A percentile compares a stretch with the other conserved stretches of the same genome.
These are phyloP conservation scores for Plenodomus biglobosus DNA, from an alignment of 2,329 filamentous ascomycete genomes.

Conservation along the genomic window DNA sequence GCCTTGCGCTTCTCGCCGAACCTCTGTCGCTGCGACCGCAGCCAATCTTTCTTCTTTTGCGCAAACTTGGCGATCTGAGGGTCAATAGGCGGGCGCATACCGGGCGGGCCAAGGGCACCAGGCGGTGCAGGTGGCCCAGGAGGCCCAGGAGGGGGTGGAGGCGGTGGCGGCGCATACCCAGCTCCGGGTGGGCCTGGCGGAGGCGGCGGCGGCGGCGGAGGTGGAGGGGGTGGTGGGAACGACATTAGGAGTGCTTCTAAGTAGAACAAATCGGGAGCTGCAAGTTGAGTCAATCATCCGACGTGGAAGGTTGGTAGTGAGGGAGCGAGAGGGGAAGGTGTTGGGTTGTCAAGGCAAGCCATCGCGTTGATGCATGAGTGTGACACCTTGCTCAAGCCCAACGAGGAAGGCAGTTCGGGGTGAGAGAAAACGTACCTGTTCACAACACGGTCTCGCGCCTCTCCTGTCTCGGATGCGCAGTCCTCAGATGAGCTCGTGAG, in stretches of 20 bases:
- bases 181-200: slow-evolving; percentile 31
- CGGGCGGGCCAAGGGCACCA: slow-evolving; percentile 56
- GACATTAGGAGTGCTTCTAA: slow-evolving; percentile 21
- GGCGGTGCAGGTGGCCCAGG: slow-evolving; percentile 56
- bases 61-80: slow-evolving; percentile 91
- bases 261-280: neutral
- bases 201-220: slow-evolving; percentile 27
- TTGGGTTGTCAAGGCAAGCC: neutral
- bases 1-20: slow-evolving; percentile 97
- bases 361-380: neutral
- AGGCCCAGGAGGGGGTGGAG: slow-evolving; percentile 58
- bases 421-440: neutral
- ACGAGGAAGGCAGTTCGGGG: too few relatives aligned
- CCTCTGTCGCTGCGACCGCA: slow-evolving; percentile 83
- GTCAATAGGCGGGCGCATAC: slow-evolving; percentile 74
- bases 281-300: neutral
- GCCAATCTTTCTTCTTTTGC: slow-evolving; percentile 99
- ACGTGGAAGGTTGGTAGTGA: neutral
- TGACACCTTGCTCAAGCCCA: neutral
- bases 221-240: slow-evolving; percentile 29
- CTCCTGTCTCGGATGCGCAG: neutral
- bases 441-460: neutral
- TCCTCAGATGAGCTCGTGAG: neutral
- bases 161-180: slow-evolving; percentile 52
- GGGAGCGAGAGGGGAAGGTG: neutral